A percentile compares a stretch with the other conserved stretches of the same genome.
Conservation (phyloP, 495 filamentous ascomycete species). For the Neurospora cerealis region DNA sequence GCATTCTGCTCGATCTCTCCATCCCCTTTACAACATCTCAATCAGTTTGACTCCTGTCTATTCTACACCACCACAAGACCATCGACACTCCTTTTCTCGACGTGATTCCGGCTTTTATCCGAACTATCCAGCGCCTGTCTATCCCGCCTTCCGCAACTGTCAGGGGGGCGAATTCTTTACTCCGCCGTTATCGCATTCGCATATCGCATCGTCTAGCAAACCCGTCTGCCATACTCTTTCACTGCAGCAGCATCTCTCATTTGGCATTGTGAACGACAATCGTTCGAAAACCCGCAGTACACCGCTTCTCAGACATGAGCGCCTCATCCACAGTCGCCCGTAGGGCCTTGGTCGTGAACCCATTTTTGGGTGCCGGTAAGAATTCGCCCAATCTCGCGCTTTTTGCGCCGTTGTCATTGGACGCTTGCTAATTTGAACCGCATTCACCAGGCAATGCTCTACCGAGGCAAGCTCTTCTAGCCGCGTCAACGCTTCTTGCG, state of each 20-base stretch:
- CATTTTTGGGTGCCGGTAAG: slow-evolving; percentile 38
- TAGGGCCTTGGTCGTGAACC: slow-evolving; percentile 45
- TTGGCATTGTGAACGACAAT: neutral
- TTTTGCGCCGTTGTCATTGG: slow-evolving; percentile 4
- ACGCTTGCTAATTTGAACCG: slow-evolving; percentile 1
- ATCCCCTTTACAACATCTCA: neutral
- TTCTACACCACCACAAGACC: neutral
- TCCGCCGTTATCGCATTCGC: neutral
- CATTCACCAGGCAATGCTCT: slow-evolving; percentile 24
- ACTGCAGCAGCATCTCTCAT: neutral
- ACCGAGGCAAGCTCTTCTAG: slow-evolving; percentile 28
- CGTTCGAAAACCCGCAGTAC: neutral
- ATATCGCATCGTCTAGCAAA: neutral
- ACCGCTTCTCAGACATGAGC: slow-evolving; percentile 37
- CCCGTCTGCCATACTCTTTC: neutral
- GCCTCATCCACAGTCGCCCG: slow-evolving; percentile 50
- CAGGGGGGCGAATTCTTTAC: neutral
- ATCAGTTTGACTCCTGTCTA: neutral
- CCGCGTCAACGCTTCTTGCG: slow-evolving; percentile 42
- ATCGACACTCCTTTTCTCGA: neutral
- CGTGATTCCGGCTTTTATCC: neutral
- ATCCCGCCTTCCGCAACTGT: neutral
- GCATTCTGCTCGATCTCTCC: neutral
- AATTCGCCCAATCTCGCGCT: slow-evolving; percentile 2
- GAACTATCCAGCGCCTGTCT: neutral